Base-by-base conservation (phyloP, 768 basidiomycete genomes). In the Lentinula aciculospora region DNA sequence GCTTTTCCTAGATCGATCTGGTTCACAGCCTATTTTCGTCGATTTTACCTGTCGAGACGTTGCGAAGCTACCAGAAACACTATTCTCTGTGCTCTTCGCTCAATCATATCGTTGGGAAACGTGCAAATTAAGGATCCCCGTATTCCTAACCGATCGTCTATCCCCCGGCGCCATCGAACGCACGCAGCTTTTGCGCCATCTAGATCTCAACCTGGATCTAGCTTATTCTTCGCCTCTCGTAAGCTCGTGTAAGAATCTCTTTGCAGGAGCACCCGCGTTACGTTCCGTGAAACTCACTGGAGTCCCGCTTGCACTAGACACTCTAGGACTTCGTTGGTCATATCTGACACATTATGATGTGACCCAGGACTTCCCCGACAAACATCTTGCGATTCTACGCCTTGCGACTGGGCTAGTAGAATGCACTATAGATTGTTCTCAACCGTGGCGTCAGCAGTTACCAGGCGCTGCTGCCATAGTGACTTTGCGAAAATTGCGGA, bases 91-190 rank as follows among this genome's bases (percentile, higher is more conserved):
- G 5, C 49, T 50, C 17, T 4, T 50, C 17, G 27, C 49, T 19
- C 49, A 50, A 31, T 50, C 49, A 4, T 17, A 34, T 32, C 49
- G 29, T 13, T 50, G 49, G 49, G 49, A 50, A 50, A 50, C 49
- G 21, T 50, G 49, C 19, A 31, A 31, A 10, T 21, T 50, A 1
- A 34, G 19, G 12, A 23, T 50, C 29, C 49, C 49, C 8, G 29
- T 34, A 9, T 15, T 17, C 6, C 8, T 50, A 9, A 10, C 25
- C 12, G 34, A 34, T 10, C 49, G 34, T 32, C 49, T 50, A 17
- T 8, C 49, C 6, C 8, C 27, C 6, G 12, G 29, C 31, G 17
- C 29, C 9, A 50, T 50, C n/a, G 32, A 29, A 29, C 49, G 49
- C 19, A 17, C 49, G 4, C 10, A 21, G 19, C 5, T 50, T 23